These are phyloP conservation scores for Fusarium anthophilum DNA, from an alignment of 2,329 filamentous ascomycete genomes.

Conservation along the genomic window DNA sequence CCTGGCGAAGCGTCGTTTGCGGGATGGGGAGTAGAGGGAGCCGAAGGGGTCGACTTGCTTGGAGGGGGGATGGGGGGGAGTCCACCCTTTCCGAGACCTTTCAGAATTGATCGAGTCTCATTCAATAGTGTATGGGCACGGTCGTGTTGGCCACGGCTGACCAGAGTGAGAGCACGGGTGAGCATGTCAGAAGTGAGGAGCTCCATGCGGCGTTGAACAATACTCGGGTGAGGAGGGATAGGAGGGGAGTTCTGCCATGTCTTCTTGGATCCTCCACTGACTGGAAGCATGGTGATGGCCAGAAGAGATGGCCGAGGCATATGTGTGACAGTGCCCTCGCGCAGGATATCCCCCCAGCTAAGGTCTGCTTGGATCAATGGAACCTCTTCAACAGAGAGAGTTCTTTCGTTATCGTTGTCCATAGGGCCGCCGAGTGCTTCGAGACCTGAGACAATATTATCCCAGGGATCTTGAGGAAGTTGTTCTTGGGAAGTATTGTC, in stretches of 20 bases:
- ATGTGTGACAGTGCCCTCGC: conserved; percentile 86
- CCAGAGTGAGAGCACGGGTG: conserved; percentile 87
- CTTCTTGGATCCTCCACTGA: conserved; percentile 69
- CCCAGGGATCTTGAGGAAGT: conserved; percentile 93
- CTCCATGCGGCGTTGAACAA: conserved; percentile 98
- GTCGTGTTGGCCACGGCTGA: conserved; percentile 91
- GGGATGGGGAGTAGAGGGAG: conserved; percentile 60
- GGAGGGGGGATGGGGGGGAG: conserved; percentile 85
- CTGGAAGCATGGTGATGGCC: conserved; percentile 93
- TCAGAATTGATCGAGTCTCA: conserved; percentile 94
- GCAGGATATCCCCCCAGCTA: conserved; percentile 90
- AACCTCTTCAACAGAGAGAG: conserved; percentile 90
- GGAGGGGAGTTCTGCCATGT: conserved; percentile 75
- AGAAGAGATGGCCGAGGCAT: conserved; percentile 89
- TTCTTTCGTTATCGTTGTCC: conserved; percentile 85
- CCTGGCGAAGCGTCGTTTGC: conserved; percentile 56
- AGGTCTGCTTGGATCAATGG: conserved; percentile 95
- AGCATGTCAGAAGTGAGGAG: conserved; percentile 98
- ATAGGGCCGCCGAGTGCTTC: conserved; percentile 90
- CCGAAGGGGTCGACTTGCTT: conserved; percentile 47
- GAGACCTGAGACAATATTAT: conserved; percentile 93
- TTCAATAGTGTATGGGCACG: conserved; percentile 90
- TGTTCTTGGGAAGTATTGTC: conserved; percentile 86
- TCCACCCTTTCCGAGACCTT: conserved; percentile 93
- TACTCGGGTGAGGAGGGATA: conserved; percentile 93